These are phyloP conservation scores for Candida quercuum DNA, from an alignment of 805 yeast species.

Conservation along the genomic window DNA sequence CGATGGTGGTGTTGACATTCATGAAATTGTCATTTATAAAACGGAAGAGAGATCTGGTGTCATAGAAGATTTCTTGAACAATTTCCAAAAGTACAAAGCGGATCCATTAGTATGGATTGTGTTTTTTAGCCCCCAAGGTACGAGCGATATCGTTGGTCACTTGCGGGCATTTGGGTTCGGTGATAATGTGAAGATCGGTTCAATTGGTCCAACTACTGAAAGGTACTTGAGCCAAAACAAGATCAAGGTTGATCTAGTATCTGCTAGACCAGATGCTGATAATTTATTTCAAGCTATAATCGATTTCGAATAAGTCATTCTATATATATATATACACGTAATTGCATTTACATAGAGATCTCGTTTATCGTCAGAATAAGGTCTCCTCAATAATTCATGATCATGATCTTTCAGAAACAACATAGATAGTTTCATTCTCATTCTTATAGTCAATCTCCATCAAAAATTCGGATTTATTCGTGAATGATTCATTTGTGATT, in stretches of 20 bases:
- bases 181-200: constrained; percentile 45
- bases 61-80: constrained; percentile 29
- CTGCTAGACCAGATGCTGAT: constrained; percentile 67
- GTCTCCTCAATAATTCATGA: not conserved
- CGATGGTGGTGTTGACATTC: constrained; percentile 36
- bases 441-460: constrained; percentile 65
- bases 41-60: constrained; percentile 52
- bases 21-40: constrained; percentile 63
- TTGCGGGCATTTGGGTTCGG: constrained; percentile 19
- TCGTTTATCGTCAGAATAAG: too few species aligned
- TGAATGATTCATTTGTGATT: constrained; percentile 29
- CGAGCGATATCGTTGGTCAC: constrained; percentile 52
- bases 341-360: not conserved
- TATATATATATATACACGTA: not conserved
- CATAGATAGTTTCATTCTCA: constrained; percentile 61
- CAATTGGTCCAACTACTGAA: constrained; percentile 92
- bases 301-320: too few species aligned
- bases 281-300: too few species aligned
- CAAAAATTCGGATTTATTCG: constrained; percentile 28
- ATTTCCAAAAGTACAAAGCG: constrained; percentile 6
- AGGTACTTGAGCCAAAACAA: constrained; percentile 48
- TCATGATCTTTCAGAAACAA: constrained; percentile 50
- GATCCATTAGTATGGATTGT: constrained; percentile 56
- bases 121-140: constrained; percentile 90
- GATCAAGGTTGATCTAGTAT: constrained; percentile 55